Conservation (phyloP, 257 asterid species). For the Cynanchum wilfordii region DNA sequence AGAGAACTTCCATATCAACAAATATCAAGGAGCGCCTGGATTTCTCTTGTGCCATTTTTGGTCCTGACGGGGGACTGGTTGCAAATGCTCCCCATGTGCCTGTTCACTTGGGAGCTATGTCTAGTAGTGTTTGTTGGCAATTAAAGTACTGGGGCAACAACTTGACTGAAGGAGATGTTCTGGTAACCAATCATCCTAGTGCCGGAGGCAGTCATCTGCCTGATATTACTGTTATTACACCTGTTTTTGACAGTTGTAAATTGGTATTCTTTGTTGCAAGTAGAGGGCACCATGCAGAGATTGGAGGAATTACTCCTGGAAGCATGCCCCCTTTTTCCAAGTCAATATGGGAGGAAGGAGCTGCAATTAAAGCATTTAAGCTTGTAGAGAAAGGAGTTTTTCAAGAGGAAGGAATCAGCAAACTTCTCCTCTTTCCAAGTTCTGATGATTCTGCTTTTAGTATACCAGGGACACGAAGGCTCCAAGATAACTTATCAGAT, state of each 20-base stretch:
- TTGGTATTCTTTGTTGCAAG: conserved; percentile 91
- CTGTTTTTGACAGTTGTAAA: conserved; percentile 63
- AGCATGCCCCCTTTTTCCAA: conserved; percentile 99
- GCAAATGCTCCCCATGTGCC: conserved; percentile 99
- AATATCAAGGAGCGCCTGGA: conserved; percentile 90
- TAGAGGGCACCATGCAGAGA: conserved; percentile 97
- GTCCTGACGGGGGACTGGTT: conserved; percentile 92
- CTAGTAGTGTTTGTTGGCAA: conserved; percentile 97
- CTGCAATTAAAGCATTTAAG: conserved; percentile 94
- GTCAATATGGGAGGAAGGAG: conserved; percentile 96
- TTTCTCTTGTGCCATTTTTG: conserved; percentile 94
- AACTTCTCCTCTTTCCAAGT: conserved; percentile 58
- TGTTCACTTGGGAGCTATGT: conserved; percentile 98
- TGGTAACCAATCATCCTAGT: conserved; percentile 90
- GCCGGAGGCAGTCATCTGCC: conserved; percentile 99
- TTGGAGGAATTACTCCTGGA: conserved; percentile 98
- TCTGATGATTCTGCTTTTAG: conserved; percentile 44
- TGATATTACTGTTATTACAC: conserved; percentile 90
- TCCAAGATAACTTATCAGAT: conserved; percentile 90
- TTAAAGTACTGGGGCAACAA: conserved; percentile 68
- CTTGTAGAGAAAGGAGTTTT: conserved; percentile 78
- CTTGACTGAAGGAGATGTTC: conserved; percentile 82
- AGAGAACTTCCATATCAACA: conserved; percentile 92
- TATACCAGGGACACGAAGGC: conserved; percentile 87
- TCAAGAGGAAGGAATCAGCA: conserved; percentile 85